Evolutionary conservation across 176 grass and related monocot genomes (phyloP).

Genomic region (Oryza officinalis): DNA sequence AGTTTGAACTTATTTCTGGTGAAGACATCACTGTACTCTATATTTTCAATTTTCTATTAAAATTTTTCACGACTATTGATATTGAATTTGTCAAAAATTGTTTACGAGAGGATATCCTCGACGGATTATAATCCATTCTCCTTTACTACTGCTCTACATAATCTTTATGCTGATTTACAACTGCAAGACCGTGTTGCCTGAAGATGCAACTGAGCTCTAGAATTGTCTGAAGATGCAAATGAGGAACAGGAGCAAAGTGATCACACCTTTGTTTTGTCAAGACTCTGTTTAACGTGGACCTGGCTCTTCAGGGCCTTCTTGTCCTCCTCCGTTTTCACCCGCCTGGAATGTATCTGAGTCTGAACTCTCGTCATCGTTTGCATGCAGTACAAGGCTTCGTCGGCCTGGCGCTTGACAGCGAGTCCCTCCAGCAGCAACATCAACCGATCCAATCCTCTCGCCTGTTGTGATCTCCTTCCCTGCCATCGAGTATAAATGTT

Average conservation of each 20-base stretch:
- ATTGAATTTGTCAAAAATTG: no score
- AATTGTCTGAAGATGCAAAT: neutral
- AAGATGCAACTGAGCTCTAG: no score
- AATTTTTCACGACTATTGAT: no score
- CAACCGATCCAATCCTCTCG: constrained; percentile 52
- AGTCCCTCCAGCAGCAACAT: constrained; percentile 59
- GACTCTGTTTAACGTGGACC: constrained; percentile 52
- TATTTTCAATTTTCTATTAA: no score
- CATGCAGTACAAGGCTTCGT: constrained; percentile 59
- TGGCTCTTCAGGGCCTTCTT: constrained; percentile 63
- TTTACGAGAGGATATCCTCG: no score
- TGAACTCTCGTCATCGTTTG: constrained; percentile 73
- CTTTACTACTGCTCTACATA: no score
- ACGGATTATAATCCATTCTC: no score
- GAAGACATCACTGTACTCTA: no score
- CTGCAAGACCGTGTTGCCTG: neutral
- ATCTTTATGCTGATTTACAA: neutral
- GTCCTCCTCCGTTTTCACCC: constrained; percentile 72
- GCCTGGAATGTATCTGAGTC: constrained; percentile 66
- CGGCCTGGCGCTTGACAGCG: constrained; percentile 57
- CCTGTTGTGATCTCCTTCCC: constrained; percentile 51
- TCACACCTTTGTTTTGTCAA: constrained; percentile 61
- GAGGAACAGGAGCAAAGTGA: neutral
- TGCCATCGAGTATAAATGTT: neutral
- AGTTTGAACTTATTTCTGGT: no score